These are phyloP conservation scores for Trapa bicornis DNA, from an alignment of 345 rosid genomes.

Conservation along the genomic window DNA sequence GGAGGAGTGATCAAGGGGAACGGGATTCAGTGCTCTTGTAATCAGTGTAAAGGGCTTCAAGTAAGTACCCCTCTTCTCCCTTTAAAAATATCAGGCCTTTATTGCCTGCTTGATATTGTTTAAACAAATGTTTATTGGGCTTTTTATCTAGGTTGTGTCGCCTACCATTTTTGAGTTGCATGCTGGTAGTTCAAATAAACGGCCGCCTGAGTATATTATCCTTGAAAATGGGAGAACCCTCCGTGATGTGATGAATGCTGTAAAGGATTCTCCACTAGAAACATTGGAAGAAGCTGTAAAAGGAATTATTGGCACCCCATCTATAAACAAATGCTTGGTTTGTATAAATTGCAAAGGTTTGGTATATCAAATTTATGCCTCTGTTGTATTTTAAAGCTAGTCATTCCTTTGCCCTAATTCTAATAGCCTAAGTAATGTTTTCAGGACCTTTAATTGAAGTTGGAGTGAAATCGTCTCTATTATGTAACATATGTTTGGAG, in stretches of 20 bases:
- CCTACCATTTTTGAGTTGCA: constrained; percentile 60
- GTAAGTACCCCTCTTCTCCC: constrained; percentile 28
- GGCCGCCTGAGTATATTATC: constrained; percentile 65
- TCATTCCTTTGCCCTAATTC: not conserved
- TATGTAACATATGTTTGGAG: constrained; percentile 49
- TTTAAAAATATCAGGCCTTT: not conserved
- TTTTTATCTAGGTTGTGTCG: constrained; percentile 37
- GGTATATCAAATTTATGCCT: constrained; percentile 14
- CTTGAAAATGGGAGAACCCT: constrained; percentile 68
- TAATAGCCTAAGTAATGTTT: constrained; percentile 2
- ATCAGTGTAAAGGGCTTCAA: constrained; percentile 41
- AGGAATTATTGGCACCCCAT: constrained; percentile 34
- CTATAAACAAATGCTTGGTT: constrained; percentile 35
- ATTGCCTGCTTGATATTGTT: constrained; percentile 1
- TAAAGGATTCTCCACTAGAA: constrained; percentile 50
- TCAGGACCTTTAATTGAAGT: constrained; percentile 27
- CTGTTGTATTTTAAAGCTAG: not conserved
- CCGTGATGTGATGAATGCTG: constrained; percentile 71
- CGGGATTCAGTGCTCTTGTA: constrained; percentile 66
- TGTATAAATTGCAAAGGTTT: constrained; percentile 88
- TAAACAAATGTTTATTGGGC: constrained; percentile 6
- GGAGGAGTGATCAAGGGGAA: constrained; percentile 51
- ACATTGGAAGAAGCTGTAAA: constrained; percentile 44
- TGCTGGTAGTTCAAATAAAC: constrained; percentile 77
- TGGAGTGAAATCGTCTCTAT: constrained; percentile 24